Evolutionary conservation across 202 grass and related monocot genomes (phyloP), one percentile per base, ranked within the genome.

Genomic region (Setaria viridis): DNA sequence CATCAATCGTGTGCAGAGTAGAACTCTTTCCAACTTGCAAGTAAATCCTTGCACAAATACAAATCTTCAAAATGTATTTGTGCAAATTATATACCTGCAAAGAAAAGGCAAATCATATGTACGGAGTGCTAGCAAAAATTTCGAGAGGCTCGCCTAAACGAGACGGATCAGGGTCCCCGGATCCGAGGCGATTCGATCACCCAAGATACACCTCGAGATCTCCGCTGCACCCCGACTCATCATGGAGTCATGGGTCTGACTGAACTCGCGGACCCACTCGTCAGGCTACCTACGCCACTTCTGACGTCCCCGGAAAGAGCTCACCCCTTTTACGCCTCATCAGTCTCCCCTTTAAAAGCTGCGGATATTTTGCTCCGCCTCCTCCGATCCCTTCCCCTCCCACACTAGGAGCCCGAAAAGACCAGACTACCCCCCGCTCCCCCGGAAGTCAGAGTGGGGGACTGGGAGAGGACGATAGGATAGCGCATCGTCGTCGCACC

Each of bases 361-460:
- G 37, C 21, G 70, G 86, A 92, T 90, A 86, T 84, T 80, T 82
- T 45, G 14, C 62, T 64, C 72, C 11, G n/a, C 56, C 53, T 32
- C 12, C 19, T 41, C 25, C 15, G 25, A 25, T 25, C 9, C 39
- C 21, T n/a, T 15, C n/a, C 29, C 48, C 1, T 37, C 19, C 35
- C 13, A 25, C 25, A 25, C n/a, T 14, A 20, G 25, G 30, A 6
- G 66, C 9, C 25, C 20, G 41, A 70, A 80, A 84, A 84, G 67
- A 80, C 84, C 20, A 67, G 20, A 70, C 13, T 76, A 49, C 56
- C 88, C 39, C 39, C 85, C 74, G 67, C 20, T 8, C 11, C 64
- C 19, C 46, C 29, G 39, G 6, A 39, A 65, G 82, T 25, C 79
- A 45, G 54, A 80, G 71, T 12, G 29, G 12, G 39, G 3, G 7